phyloP scores from a whole-genome alignment of 202 grass and related monocot species.

The Alloteropsis angusta region DNA sequence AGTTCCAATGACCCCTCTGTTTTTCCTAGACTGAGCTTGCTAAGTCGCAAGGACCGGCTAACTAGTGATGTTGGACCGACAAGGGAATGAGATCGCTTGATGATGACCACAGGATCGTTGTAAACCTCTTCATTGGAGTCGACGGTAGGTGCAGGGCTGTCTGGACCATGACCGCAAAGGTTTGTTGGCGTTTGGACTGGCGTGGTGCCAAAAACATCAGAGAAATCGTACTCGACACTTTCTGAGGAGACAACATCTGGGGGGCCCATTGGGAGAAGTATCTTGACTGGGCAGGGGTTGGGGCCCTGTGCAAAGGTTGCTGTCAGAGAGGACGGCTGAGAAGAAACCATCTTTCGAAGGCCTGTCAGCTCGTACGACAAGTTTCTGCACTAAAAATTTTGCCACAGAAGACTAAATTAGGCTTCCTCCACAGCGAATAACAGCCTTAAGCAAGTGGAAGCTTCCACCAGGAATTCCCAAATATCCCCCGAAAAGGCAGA shows the following conservation, averaged over 20 bases:
- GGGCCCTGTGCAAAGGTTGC: conserved; percentile 17
- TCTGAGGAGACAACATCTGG: conserved; percentile 46
- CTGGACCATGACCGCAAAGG: conserved; percentile 21
- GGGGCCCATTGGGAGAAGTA: conserved; percentile 59
- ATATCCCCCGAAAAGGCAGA: conserved; percentile 46
- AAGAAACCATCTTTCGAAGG: conserved; percentile 60
- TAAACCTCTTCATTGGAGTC: conserved; percentile 60
- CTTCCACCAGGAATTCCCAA: conserved; percentile 39
- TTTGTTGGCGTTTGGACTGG: conserved; percentile 41
- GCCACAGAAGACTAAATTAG: conserved; percentile 8
- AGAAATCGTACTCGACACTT: conserved; percentile 72
- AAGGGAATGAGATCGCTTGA: conserved; percentile 79
- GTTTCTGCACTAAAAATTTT: background rate
- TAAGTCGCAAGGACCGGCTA: conserved; percentile 41
- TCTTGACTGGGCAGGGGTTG: conserved; percentile 39
- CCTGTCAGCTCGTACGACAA: conserved; percentile 1
- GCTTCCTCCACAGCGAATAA: background rate
- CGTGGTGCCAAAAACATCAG: conserved; percentile 79
- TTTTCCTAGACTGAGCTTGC: conserved; percentile 46
- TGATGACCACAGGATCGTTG: conserved; percentile 58
- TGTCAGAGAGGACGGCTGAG: conserved; percentile 40
- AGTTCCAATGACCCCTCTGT: conserved; percentile 30
- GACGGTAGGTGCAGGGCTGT: conserved; percentile 29
- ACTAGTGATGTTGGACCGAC: conserved; percentile 69
- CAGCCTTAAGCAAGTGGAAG: conserved; percentile 32